Evolutionary conservation across 208 protist species (phyloP).

Genomic region (Crithidia acanthocephali): DNA sequence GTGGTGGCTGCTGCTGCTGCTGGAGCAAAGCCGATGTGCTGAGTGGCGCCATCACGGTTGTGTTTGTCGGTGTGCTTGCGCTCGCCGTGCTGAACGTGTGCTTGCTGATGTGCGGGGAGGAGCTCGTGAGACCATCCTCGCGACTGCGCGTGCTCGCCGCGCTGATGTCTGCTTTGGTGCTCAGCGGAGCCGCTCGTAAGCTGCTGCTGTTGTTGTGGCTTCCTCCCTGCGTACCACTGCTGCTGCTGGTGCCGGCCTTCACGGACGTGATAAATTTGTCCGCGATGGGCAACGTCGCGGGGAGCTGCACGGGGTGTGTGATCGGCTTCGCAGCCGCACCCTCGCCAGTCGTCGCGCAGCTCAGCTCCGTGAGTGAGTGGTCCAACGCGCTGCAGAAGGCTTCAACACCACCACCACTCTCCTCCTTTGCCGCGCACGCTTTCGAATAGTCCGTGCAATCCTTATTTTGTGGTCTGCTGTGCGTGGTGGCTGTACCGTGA

Average conservation of each 20-base stretch:
- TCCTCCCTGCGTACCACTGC: neutral
- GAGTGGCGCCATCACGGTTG: neutral
- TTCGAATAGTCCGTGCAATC: neutral
- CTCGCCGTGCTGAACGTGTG: conserved; percentile 1
- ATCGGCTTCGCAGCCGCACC: too few species aligned
- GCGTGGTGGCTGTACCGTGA: too few species aligned
- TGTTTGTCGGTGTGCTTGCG: neutral
- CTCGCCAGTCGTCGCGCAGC: too few species aligned
- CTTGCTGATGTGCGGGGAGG: conserved; percentile 4
- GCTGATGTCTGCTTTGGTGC: neutral
- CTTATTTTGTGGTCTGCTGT: neutral
- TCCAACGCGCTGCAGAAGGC: neutral
- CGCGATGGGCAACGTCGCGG: neutral
- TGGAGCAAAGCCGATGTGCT: neutral
- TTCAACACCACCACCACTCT: neutral
- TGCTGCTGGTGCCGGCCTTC: neutral
- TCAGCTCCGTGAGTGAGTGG: neutral
- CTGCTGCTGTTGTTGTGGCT: neutral
- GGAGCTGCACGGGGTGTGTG: neutral
- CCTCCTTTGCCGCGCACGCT: neutral
- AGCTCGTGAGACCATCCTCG: neutral
- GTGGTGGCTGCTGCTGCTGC: neutral
- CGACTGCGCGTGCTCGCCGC: neutral
- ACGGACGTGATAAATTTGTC: neutral
- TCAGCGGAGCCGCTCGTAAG: neutral